Evolutionary conservation across 2,329 filamentous ascomycete species (phyloP).

Genomic region (Colletotrichum ledebouriae): DNA sequence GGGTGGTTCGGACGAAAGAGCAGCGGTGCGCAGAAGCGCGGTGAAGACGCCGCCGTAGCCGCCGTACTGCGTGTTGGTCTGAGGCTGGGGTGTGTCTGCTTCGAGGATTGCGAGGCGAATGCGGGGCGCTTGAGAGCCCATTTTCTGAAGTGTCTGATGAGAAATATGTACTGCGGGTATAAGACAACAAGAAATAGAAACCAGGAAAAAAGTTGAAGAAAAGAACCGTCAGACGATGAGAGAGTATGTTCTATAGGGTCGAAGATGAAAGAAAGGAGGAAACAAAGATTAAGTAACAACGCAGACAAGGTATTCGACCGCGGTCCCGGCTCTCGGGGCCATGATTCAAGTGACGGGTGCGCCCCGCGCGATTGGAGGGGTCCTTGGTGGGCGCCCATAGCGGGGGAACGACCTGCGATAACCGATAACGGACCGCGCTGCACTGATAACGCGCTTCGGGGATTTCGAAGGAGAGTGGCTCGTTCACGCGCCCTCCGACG

Average conservation of each 20-base stretch:
- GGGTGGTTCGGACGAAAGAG: conserved; percentile 59
- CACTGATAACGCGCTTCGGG: conserved; percentile 20
- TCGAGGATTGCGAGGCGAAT: conserved; percentile 89
- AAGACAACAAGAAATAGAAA: conserved; percentile 4
- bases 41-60: conserved; percentile 81
- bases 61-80: conserved; percentile 74
- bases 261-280: neutral
- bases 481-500: conserved; percentile 25
- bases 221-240: neutral
- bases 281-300: neutral
- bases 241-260: neutral
- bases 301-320: neutral
- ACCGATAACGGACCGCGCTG: conserved; percentile 30
- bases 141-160: conserved; percentile 9
- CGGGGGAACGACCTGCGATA: conserved; percentile 15
- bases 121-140: conserved; percentile 52
- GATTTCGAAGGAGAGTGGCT: no score
- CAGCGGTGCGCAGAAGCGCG: conserved; percentile 68
- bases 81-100: conserved; percentile 81
- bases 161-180: conserved; percentile 2
- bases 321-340: conserved; percentile 14
- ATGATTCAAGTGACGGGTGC: conserved; percentile 13
- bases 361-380: conserved; percentile 22
- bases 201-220: neutral
- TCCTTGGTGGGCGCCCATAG: conserved; percentile 24